phyloP scores from a whole-genome alignment of 1,284 basidiomycete genomes.

The Kwoniella shivajii region DNA sequence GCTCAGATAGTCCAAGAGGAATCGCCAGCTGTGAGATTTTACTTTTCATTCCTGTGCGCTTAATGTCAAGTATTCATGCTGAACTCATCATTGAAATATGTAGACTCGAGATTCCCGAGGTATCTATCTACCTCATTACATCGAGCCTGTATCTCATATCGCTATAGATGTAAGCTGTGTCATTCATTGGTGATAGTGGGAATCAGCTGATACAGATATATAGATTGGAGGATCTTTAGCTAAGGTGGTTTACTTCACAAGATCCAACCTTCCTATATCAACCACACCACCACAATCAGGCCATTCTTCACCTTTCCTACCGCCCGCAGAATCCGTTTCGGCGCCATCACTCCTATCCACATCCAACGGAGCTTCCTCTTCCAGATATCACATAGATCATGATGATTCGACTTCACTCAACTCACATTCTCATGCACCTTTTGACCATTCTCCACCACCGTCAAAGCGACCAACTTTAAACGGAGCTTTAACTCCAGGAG shows the following conservation, averaged over 20 bases:
- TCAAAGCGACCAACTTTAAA: constrained; percentile 57
- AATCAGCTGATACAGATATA: background rate
- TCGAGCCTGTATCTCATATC: constrained; percentile 94
- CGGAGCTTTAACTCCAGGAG: constrained; percentile 79
- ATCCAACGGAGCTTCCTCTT: constrained; percentile 33
- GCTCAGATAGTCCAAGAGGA: constrained; percentile 87
- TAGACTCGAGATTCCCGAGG: constrained; percentile 90
- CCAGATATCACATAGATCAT: constrained; percentile 19
- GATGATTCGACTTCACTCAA: constrained; percentile 24
- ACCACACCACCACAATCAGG: constrained; percentile 46
- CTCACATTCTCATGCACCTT: constrained; percentile 25
- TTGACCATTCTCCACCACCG: constrained; percentile 48
- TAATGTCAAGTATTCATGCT: background rate
- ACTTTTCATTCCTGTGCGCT: background rate
- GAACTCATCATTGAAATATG: background rate
- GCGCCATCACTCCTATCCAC: constrained; percentile 19
- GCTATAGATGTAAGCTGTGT: constrained; percentile 84
- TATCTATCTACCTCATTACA: constrained; percentile 93
- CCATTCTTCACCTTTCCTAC: constrained; percentile 45
- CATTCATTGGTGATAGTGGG: background rate
- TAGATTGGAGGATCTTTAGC: constrained; percentile 96
- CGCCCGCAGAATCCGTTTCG: constrained; percentile 42
- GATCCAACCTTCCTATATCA: constrained; percentile 62
- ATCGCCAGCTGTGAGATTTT: constrained; percentile 75
- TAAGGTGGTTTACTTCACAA: constrained; percentile 98